Conservation (phyloP, 2,329 filamentous ascomycete species). For the Apiospora sp. region DNA sequence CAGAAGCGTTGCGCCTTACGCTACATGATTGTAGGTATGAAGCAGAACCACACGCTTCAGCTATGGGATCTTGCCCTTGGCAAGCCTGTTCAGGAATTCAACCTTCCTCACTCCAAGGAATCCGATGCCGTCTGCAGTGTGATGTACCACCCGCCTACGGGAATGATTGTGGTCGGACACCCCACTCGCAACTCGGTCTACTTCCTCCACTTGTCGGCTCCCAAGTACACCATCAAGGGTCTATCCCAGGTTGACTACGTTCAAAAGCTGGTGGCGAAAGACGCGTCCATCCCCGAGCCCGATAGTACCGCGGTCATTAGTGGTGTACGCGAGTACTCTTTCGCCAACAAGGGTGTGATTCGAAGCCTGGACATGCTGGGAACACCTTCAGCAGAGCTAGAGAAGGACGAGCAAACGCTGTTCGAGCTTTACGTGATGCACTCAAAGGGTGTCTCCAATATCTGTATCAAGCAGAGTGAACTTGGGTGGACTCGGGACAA, state of each 20-base stretch:
- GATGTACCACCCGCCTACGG: constrained; percentile 89
- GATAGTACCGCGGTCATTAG: constrained; percentile 98
- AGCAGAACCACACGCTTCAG: constrained; percentile 98
- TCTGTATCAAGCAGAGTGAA: constrained; percentile 86
- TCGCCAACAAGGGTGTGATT: constrained; percentile 83
- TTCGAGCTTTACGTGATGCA: constrained; percentile 99
- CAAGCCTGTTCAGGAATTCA: constrained; percentile 96
- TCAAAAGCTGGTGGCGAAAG: constrained; percentile 76
- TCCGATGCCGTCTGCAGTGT: constrained; percentile 98
- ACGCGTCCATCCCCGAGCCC: constrained; percentile 78
- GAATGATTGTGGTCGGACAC: constrained; percentile 94
- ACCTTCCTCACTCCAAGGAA: constrained; percentile 94
- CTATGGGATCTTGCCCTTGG: constrained; percentile 96
- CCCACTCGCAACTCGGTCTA: constrained; percentile 97
- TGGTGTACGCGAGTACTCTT: constrained; percentile 93
- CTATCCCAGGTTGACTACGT: constrained; percentile 91
- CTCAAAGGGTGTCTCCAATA: constrained; percentile 92
- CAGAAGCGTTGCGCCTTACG: constrained; percentile 87
- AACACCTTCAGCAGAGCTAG: constrained; percentile 69
- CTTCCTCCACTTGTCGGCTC: constrained; percentile 93
- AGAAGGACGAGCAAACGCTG: constrained; percentile 74
- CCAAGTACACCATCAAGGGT: constrained; percentile 84
- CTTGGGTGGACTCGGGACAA: constrained; percentile 92
- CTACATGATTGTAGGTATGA: constrained; percentile 97
- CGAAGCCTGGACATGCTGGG: constrained; percentile 90